Percentiles rank a stretch among this genome's conserved stretches.
Conservation (phyloP, 1,284 basidiomycete genomes). For the Laetiporus sulphureus region DNA sequence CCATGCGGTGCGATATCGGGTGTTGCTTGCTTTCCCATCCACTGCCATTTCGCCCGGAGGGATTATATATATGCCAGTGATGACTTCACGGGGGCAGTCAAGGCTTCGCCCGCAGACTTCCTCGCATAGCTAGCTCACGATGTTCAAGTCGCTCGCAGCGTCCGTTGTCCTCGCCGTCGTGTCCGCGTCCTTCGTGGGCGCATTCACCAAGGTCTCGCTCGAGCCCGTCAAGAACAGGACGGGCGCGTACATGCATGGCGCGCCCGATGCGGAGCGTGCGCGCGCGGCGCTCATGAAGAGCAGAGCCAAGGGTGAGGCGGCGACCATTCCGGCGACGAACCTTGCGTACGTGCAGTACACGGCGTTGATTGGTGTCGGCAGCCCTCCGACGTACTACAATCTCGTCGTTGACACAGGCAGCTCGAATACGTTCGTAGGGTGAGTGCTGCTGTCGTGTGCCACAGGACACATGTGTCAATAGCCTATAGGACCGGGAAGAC, state of each 20-base stretch:
- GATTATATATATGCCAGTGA: too few relatives aligned
- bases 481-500: constrained; percentile 29
- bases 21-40: too few relatives aligned
- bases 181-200: background rate
- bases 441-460: background rate
- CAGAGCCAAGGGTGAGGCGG: constrained; percentile 7
- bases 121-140: too few relatives aligned
- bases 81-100: too few relatives aligned
- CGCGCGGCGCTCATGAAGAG: constrained; percentile 9
- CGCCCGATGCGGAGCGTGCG: constrained; percentile 6
- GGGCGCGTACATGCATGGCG: constrained; percentile 6
- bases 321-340: constrained; percentile 8
- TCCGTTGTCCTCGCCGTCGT: background rate
- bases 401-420: constrained; percentile 51
- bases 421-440: constrained; percentile 10
- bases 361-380: constrained; percentile 50
- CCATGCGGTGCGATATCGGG: too few relatives aligned
- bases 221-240: constrained; percentile 4
- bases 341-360: constrained; percentile 45
- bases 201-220: constrained; percentile 4
- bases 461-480: background rate
- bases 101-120: too few relatives aligned
- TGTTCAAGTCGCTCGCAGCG: background rate
- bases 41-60: too few relatives aligned
- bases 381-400: constrained; percentile 48